phyloP scores from a whole-genome alignment of 1,284 basidiomycete species.

The Moesziomyces sp. region DNA sequence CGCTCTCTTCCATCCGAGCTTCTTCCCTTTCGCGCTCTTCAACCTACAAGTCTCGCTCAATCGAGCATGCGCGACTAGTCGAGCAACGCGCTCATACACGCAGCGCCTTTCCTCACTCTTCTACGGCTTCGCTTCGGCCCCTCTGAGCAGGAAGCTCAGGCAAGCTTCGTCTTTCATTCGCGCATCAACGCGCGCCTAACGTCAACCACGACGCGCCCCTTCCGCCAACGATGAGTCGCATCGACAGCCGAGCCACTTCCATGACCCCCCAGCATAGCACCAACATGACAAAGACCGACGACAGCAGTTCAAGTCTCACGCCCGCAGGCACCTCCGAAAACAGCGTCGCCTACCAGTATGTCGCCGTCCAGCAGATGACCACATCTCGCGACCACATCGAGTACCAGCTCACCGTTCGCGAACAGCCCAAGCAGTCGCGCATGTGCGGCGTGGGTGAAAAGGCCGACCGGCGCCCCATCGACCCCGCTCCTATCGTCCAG shows the following conservation, averaged over 20 bases:
- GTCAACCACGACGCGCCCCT: too few species aligned
- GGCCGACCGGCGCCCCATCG: constrained; percentile 91
- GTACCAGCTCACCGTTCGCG: constrained; percentile 59
- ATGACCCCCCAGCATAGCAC: constrained; percentile 6
- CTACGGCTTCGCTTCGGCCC: background rate
- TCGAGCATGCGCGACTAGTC: background rate
- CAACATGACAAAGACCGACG: constrained; percentile 24
- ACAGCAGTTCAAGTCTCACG: constrained; percentile 29
- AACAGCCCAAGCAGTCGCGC: constrained; percentile 64
- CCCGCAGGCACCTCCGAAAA: constrained; percentile 21
- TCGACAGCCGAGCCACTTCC: constrained; percentile 16
- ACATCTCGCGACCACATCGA: constrained; percentile 56
- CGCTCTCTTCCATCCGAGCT: too few species aligned
- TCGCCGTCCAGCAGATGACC: constrained; percentile 55
- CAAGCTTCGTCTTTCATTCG: too few species aligned
- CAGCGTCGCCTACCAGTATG: constrained; percentile 57
- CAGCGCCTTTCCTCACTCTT: background rate
- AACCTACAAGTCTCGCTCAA: background rate
- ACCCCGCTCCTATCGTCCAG: constrained; percentile 96
- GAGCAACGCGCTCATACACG: background rate
- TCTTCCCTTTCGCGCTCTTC: too few species aligned
- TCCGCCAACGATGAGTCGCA: constrained; percentile 9
- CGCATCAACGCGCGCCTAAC: too few species aligned
- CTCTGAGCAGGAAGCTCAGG: background rate
- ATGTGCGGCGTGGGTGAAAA: constrained; percentile 73